These are phyloP conservation scores for Piromyces finnis DNA, from an alignment of 192 early-diverging fungal genomes.

Conservation along the genomic window DNA sequence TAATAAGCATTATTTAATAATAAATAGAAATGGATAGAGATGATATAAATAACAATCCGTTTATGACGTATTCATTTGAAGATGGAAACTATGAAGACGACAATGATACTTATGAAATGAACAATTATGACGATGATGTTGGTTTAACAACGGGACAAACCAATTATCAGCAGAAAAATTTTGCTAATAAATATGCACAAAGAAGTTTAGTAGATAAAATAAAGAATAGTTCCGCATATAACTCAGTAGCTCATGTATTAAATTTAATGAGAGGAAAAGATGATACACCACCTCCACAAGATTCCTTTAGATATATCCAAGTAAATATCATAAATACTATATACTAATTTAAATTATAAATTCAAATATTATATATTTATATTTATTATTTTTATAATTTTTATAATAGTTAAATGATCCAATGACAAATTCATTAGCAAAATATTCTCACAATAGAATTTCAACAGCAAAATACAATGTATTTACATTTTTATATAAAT, in stretches of 20 bases:
- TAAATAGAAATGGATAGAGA: not conserved
- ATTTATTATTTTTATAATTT: too few species aligned
- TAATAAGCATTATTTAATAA: too few species aligned
- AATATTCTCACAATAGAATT: conserved; percentile 58
- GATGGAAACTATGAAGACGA: not conserved
- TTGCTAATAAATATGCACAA: not conserved
- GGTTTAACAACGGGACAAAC: not conserved
- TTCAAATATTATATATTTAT: too few species aligned
- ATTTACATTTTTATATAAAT: conserved; percentile 85
- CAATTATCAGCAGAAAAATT: not conserved
- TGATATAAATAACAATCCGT: not conserved
- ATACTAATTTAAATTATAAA: too few species aligned
- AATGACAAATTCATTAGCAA: not conserved
- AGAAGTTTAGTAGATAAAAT: not conserved
- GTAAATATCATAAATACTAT: not conserved
- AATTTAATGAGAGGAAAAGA: not conserved
- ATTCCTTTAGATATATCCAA: not conserved
- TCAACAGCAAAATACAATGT: conserved; percentile 93
- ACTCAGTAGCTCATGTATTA: not conserved
- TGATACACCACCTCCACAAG: not conserved
- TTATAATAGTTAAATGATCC: not conserved
- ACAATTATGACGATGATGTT: not conserved
- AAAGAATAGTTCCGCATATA: not conserved
- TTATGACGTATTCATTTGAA: not conserved
- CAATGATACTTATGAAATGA: not conserved